These are phyloP conservation scores for Heliamphora exappendiculata DNA, from an alignment of 148 eudicot species.

Conservation along the genomic window DNA sequence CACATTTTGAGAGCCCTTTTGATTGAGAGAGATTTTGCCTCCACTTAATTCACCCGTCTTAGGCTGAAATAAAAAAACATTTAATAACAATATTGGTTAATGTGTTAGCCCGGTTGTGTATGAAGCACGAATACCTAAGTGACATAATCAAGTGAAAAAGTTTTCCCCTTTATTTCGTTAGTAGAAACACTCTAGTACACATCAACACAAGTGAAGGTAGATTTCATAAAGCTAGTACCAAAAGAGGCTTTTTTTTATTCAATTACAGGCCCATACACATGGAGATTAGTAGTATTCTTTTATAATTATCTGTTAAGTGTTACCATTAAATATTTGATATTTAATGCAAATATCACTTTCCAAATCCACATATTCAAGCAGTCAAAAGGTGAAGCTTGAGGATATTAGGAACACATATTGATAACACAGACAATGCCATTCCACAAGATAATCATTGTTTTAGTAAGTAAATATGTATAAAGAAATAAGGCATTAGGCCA, in stretches of 20 bases:
- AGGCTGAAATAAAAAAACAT: constrained; percentile 4
- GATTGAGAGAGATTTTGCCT: constrained; percentile 12
- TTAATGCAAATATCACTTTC: too few species aligned
- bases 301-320: too few species aligned
- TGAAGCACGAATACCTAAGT: background rate
- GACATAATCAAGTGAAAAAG: background rate
- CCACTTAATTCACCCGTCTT: background rate
- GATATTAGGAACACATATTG: too few species aligned
- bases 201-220: background rate
- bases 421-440: too few species aligned
- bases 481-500: too few species aligned
- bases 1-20: constrained; percentile 2
- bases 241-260: background rate
- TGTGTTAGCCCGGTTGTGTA: constrained; percentile 5
- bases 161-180: background rate
- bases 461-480: too few species aligned
- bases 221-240: background rate
- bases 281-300: too few species aligned
- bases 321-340: too few species aligned
- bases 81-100: background rate
- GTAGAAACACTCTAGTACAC: background rate
- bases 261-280: background rate
- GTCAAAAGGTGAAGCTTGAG: too few species aligned
- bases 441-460: too few species aligned
- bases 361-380: too few species aligned